phyloP scores from a whole-genome alignment of 139 green algal genomes.

The Tetradesmus lagerheimii region DNA sequence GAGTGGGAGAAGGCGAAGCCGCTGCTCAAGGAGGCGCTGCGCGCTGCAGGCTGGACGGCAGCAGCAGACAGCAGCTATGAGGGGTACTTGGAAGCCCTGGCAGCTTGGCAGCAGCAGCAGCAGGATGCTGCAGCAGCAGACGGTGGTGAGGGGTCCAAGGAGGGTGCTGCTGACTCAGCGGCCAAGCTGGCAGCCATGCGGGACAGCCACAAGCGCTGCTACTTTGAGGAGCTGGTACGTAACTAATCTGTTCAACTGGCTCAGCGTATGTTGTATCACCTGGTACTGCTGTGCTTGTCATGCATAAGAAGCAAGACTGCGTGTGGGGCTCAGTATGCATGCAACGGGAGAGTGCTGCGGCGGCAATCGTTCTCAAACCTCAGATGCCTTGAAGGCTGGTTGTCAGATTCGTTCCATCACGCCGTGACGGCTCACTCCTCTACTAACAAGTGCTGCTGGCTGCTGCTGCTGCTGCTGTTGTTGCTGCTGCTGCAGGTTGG shows the following conservation, averaged over 20 bases:
- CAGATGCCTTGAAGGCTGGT: too few species aligned
- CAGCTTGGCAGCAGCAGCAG: conserved; percentile 14
- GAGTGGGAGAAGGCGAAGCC: conserved; percentile 67
- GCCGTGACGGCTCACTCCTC: too few species aligned
- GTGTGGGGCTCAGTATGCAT: too few species aligned
- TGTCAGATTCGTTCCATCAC: too few species aligned
- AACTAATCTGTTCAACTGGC: too few species aligned
- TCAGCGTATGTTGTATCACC: background rate
- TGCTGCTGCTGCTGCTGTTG: background rate
- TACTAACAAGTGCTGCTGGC: background rate
- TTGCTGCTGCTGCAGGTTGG: conserved; percentile 42
- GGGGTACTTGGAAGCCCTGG: conserved; percentile 45
- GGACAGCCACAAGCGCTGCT: conserved; percentile 62
- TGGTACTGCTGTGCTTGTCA: too few species aligned
- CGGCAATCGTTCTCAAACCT: too few species aligned
- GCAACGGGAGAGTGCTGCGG: too few species aligned
- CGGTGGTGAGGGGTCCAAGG: background rate
- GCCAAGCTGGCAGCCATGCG: conserved; percentile 25
- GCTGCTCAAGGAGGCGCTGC: conserved; percentile 43
- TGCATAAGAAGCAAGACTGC: too few species aligned
- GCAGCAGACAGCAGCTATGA: conserved; percentile 33
- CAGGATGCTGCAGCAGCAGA: background rate
- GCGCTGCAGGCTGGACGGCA: conserved; percentile 17
- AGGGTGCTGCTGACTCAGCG: background rate
- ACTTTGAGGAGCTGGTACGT: conserved; percentile 70